Base-by-base conservation (phyloP, 2,329 filamentous ascomycete species). In the Penicillium sp. region DNA sequence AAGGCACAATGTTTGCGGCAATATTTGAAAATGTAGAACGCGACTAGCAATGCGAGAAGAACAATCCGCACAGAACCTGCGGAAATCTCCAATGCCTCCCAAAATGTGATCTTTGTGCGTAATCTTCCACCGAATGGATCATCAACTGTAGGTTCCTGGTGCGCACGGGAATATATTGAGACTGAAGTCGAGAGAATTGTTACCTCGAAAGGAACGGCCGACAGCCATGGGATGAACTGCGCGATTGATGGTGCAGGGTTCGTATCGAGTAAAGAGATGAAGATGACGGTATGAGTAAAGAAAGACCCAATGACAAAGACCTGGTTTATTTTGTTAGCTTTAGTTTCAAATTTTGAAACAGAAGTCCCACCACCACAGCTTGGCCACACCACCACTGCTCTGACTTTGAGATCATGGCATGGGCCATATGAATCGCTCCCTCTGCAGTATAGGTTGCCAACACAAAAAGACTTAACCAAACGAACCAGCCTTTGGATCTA, bases 201-300 rank as follows among this genome's bases (percentile, higher is more conserved):
- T 19, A 88, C 66, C 73, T 99, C 94, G 60, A 91, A 82, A 27
- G 84, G 73, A n/a, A 91, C 73, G 25, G 88, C 88, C 40, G 91
- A 76, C 41, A 82, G 72, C 94, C 94, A 99, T 66, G 91, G 87
- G 43, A 89, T 76, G 55, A 93, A 84, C 75, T 97, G 92, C 52
- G 90, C 87, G 46, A 87, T 80, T 49, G 88, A 93, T 0, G 94
- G 94, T 13, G 89, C 89, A 37, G 91, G 87, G 61, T 85, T 86
- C 70, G 89, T 89, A 74, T 97, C 93, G 69, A 96, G 82, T 56
- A 97, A 83, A 29, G 92, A 92, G 69, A 97, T 89, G 64, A 95
- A 82, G 64, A 96, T 84, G 65, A 96, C 87, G 47, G 89, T 83
- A 78, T 95, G 93, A 63, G 93, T 86, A 80, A 96, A 96, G 64